Evolutionary conservation across 768 basidiomycete genomes (phyloP), one percentile per base, ranked within the genome.

Genomic region (Suillus sp.): DNA sequence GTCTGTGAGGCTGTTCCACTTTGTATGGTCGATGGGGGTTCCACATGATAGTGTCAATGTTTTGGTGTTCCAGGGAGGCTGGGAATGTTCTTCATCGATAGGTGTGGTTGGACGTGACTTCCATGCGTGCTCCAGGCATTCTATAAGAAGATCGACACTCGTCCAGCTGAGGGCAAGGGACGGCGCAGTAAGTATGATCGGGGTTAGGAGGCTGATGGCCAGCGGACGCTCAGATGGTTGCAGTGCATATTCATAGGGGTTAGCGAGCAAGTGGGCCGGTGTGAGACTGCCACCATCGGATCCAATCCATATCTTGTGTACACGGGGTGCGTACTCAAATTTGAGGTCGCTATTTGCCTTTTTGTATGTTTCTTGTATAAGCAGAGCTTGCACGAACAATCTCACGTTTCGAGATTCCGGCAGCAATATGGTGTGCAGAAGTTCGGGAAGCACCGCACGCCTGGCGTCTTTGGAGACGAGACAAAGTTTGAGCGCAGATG

Each of bases 121-220:
- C 65, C 65, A 66, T 22, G 43, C 65, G 20, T 45, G 47, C 2
- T 53, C 57, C 14, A 81, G 68, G 7, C 71, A 72, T 56, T 78
- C 72, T 64, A 77, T 72, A 7, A 82, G 65, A 10, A 82, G 67
- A 60, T 75, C 71, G 18, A 77, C 59, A 20, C 76, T 72, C 9
- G 58, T 45, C 50, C 72, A 72, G 22, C 69, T 64, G 55, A 81
- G 58, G 8, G 77, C 80, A 30, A 82, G 66, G 5, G 57, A 53
- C 7, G 35, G 20, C 7, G 63, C 60, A 9, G 64, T 45, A 2
- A 66, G 48, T 6, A 66, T 3, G 3, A 59, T 35, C 10, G 63
- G 60, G 18, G 63, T 48, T 5, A 66, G 60, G 18, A 66, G 53
- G 22, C 60, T 48, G 11, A 69, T 48, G 7, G 14, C 47, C 25